Conservation (phyloP, 2,329 filamentous ascomycete genomes). For the Xylaria sp. region DNA sequence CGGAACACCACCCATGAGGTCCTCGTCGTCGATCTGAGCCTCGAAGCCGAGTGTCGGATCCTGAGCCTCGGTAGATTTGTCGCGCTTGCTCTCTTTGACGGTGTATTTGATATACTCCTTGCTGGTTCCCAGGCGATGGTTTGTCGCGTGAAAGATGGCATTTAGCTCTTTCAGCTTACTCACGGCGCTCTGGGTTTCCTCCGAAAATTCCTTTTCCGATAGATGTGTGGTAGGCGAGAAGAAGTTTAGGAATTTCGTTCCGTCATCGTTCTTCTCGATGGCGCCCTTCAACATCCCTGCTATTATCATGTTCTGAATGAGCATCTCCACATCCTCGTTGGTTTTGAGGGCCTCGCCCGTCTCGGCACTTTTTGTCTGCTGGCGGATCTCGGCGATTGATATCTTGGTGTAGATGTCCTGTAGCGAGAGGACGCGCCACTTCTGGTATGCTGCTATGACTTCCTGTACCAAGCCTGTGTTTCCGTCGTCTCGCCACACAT, state of each 20-base stretch:
- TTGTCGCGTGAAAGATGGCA: slow-evolving; percentile 61
- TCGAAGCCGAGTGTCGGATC: slow-evolving; percentile 55
- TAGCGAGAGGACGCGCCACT: slow-evolving; percentile 78
- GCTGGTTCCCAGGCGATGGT: slow-evolving; percentile 64
- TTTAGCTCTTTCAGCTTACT: slow-evolving; percentile 57
- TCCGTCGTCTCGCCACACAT: slow-evolving; percentile 74
- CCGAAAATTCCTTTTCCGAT: slow-evolving; percentile 62
- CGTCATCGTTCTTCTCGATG: slow-evolving; percentile 58
- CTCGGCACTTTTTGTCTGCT: slow-evolving; percentile 63
- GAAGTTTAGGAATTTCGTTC: slow-evolving; percentile 63
- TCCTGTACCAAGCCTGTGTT: slow-evolving; percentile 77
- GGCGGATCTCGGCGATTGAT: slow-evolving; percentile 63
- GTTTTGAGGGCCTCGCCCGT: slow-evolving; percentile 57
- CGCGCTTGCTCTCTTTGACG: slow-evolving; percentile 54
- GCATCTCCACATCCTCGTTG: slow-evolving; percentile 55
- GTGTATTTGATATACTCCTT: slow-evolving; percentile 65
- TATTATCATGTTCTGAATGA: slow-evolving; percentile 66
- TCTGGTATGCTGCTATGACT: slow-evolving; percentile 75
- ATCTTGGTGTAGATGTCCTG: slow-evolving; percentile 75
- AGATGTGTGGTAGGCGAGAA: slow-evolving; percentile 54
- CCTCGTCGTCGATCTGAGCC: slow-evolving; percentile 66
- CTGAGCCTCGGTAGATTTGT: slow-evolving; percentile 53
- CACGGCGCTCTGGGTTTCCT: slow-evolving; percentile 56
- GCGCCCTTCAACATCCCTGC: slow-evolving; percentile 63
- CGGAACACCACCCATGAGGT: slow-evolving; percentile 63